Evolutionary conservation across 2,329 filamentous ascomycete genomes (phyloP).

Genomic region (Teratosphaeria epicoccoides): DNA sequence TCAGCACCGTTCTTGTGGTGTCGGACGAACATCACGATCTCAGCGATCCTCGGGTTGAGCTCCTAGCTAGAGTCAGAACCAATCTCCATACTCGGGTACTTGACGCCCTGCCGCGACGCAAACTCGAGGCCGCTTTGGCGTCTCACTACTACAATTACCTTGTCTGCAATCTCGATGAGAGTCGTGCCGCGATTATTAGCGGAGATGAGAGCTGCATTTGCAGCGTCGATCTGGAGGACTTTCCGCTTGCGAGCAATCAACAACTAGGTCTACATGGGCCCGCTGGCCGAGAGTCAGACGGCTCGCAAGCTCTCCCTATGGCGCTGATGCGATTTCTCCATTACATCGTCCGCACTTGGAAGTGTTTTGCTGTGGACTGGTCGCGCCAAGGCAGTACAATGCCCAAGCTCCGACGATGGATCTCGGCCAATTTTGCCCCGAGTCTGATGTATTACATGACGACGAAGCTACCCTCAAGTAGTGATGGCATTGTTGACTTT

Average conservation of each 20-base stretch:
- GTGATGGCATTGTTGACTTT: constrained; percentile 30
- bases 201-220: constrained; percentile 20
- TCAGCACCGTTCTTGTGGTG: neutral
- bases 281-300: constrained; percentile 33
- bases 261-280: constrained; percentile 57
- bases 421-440: constrained; percentile 56
- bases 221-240: constrained; percentile 12
- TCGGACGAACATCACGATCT: neutral
- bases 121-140: neutral
- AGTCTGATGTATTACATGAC: constrained; percentile 46
- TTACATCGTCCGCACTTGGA: constrained; percentile 46
- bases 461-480: constrained; percentile 45
- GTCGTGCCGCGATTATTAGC: constrained; percentile 1
- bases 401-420: constrained; percentile 52
- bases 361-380: constrained; percentile 54
- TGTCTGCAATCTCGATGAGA: neutral
- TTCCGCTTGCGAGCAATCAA: constrained; percentile 32
- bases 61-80: constrained; percentile 29
- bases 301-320: constrained; percentile 61
- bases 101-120: constrained; percentile 18
- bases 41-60: neutral
- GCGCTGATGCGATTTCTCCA: constrained; percentile 58
- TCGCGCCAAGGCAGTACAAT: constrained; percentile 44
- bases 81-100: constrained; percentile 17
- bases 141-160: neutral